Base-by-base conservation (phyloP, 208 protist species). In the Zelonia costaricensis region DNA sequence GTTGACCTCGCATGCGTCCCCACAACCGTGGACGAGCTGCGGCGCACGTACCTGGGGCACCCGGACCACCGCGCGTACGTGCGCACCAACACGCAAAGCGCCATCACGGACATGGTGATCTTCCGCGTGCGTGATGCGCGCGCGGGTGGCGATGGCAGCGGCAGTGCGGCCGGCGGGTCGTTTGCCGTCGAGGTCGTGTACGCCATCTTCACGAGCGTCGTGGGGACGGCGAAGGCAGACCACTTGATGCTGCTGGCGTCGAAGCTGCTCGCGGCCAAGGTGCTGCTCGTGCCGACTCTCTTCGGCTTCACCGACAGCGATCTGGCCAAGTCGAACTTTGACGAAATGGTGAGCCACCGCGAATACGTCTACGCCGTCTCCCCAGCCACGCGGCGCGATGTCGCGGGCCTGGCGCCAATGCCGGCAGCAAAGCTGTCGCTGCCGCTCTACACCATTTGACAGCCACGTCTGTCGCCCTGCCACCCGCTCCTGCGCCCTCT, bases 291-390 rank as follows among this genome's bases (percentile, higher is more conserved):
- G 30, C 84, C 89, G 13, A 86, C 64, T 61, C 64, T 88, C 63
- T 92, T 87, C 55, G 84, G 89, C 46, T 79, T 93, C 57, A 79
- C 86, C 15, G 89, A 95, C 15, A 88, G 77, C 47, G 89, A 95
- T 38, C 54, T 93, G 9, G 82, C 75, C 56, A 93, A 88, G 70
- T 75, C 75, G 6, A 86, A 81, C 54, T 93, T 91, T 52, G 86
- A 91, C 28, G 86, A 95, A 59, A 20, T 86, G n/a, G 20, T 56
- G 7, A 1, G 28, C 7, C 51, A 47, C 23, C 80, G 89, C 9
- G 74, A 93, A 65, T 91, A 80, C 42, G 60, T 95, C 22, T 95
- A 95, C 61, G 74, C 64, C 12, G 57, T 84, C 33, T 42, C 51
- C 3, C 28, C 13, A 59, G 33, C 22, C 28, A 82, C 49, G 43